These are phyloP conservation scores for Coemansia sp. DNA, from an alignment of 192 early-diverging fungal genomes.

Conservation along the genomic window DNA sequence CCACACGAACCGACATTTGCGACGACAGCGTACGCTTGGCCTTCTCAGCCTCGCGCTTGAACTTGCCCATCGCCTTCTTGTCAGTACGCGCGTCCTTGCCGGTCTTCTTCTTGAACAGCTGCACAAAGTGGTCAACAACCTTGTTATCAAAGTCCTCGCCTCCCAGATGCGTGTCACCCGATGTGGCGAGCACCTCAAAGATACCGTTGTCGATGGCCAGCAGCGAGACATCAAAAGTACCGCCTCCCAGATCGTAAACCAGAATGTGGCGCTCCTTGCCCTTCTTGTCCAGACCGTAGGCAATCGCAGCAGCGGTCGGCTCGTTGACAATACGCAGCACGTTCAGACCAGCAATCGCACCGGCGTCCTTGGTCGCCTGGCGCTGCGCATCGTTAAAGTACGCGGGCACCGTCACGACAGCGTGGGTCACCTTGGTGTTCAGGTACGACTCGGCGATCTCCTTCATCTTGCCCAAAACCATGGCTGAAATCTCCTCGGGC, in stretches of 20 bases:
- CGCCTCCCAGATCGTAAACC: constrained; percentile 97
- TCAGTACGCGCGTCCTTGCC: constrained; percentile 79
- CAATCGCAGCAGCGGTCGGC: constrained; percentile 91
- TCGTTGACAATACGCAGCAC: constrained; percentile 91
- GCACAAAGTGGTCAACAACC: constrained; percentile 89
- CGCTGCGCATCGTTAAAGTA: constrained; percentile 97
- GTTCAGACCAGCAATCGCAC: constrained; percentile 78
- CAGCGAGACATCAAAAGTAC: constrained; percentile 98
- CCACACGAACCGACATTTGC: constrained; percentile 87
- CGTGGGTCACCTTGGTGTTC: constrained; percentile 83
- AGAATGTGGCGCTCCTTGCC: constrained; percentile 88
- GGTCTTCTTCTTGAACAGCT: constrained; percentile 90
- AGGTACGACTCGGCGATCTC: constrained; percentile 88
- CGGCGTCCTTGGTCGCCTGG: constrained; percentile 91
- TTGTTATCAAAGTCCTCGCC: constrained; percentile 99
- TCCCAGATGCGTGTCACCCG: constrained; percentile 96
- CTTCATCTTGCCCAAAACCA: constrained; percentile 96
- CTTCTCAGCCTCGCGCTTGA: constrained; percentile 95
- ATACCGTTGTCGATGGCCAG: constrained; percentile 94
- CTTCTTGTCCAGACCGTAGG: constrained; percentile 94
- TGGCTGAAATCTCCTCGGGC: constrained; percentile 96
- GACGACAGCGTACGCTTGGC: constrained; percentile 96
- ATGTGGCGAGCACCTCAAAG: constrained; percentile 93
- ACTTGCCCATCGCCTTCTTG: constrained; percentile 88
- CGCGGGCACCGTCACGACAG: constrained; percentile 96